Percentiles rank a stretch among this genome's conserved stretches.
phyloP scores from a whole-genome alignment of 1,284 basidiomycete species.

The Leccinum subspadiceum region DNA sequence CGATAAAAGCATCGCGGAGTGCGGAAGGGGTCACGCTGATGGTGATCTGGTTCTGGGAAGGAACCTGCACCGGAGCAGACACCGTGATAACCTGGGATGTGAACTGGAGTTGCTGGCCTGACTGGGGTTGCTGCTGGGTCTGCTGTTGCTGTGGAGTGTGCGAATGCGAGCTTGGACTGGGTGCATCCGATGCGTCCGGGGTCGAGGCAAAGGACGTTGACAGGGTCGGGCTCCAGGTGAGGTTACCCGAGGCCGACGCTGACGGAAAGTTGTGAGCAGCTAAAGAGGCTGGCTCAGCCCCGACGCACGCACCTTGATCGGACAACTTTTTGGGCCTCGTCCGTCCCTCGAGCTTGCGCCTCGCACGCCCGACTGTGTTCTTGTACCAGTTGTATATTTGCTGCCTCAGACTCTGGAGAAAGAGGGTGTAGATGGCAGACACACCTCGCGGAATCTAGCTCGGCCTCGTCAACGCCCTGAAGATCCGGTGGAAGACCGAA shows the following conservation, averaged over 20 bases:
- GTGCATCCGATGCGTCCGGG: slow-evolving; percentile 10
- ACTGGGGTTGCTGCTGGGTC: slow-evolving; percentile 24
- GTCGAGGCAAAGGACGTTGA: slow-evolving; percentile 25
- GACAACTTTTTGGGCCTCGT: slow-evolving; percentile 45
- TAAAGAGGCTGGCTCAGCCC: background rate
- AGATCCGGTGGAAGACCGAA: slow-evolving; percentile 57
- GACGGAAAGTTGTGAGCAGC: background rate
- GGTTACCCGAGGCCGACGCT: slow-evolving; percentile 16
- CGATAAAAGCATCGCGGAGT: slow-evolving; percentile 48
- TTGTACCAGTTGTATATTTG: slow-evolving; percentile 72
- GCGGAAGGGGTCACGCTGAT: slow-evolving; percentile 38
- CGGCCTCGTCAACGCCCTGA: slow-evolving; percentile 49
- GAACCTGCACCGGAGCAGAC: slow-evolving; percentile 22
- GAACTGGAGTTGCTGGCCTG: slow-evolving; percentile 38
- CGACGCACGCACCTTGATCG: slow-evolving; percentile 41
- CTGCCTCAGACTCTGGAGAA: slow-evolving; percentile 26
- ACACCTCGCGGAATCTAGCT: slow-evolving; percentile 54
- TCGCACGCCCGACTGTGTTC: slow-evolving; percentile 57
- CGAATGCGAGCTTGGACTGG: slow-evolving; percentile 17
- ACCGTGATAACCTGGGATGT: slow-evolving; percentile 25
- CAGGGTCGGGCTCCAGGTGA: slow-evolving; percentile 35
- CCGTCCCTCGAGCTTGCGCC: slow-evolving; percentile 52
- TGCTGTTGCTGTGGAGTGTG: slow-evolving; percentile 32
- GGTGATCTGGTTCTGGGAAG: slow-evolving; percentile 29
- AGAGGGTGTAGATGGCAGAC: background rate